Evolutionary conservation across 441 rosid species (phyloP).

Genomic region (Erysimum cheiri): DNA sequence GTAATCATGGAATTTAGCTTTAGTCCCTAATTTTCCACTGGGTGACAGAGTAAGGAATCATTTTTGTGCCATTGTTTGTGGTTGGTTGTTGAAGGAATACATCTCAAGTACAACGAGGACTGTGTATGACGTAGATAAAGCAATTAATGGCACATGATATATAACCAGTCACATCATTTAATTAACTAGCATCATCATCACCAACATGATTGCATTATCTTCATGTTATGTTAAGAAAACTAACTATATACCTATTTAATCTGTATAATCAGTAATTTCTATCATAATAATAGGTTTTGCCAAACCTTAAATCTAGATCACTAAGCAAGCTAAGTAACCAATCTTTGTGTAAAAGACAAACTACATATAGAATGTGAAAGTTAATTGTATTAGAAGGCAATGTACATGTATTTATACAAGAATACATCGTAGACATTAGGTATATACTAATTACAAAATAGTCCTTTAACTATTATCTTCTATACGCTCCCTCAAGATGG

Average conservation of each 20-base stretch:
- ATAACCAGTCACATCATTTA: constrained; percentile 15
- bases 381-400: no score
- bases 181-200: neutral
- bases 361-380: no score
- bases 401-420: no score
- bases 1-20: constrained; percentile 19
- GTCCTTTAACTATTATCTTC: no score
- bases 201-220: neutral
- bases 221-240: neutral
- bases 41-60: constrained; percentile 26
- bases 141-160: constrained; percentile 32
- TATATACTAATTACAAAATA: no score
- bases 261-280: neutral
- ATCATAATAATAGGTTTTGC: neutral
- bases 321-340: neutral
- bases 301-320: neutral
- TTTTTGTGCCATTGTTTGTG: constrained; percentile 32
- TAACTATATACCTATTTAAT: neutral
- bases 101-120: constrained; percentile 33
- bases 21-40: constrained; percentile 19
- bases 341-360: constrained; percentile 7
- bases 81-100: constrained; percentile 27
- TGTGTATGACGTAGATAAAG: constrained; percentile 34
- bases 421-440: no score
- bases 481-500: no score